Evolutionary conservation across 1,284 basidiomycete genomes (phyloP).

Genomic region (Phylloboletellus chloephorus): DNA sequence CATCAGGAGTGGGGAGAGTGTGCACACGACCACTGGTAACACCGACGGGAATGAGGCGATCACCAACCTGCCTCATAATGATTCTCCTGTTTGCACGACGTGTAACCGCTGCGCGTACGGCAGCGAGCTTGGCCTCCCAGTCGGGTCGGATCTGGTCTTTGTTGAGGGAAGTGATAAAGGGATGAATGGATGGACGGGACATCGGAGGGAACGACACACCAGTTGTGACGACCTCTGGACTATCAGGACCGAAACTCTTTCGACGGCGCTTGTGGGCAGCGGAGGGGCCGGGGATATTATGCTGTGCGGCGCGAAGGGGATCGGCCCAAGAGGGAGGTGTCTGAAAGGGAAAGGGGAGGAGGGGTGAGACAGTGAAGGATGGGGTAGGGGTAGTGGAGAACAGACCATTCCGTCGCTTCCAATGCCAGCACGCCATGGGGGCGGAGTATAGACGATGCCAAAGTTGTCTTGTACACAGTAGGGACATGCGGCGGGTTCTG

Average conservation of each 20-base stretch:
- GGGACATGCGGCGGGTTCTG: slow-evolving; percentile 92
- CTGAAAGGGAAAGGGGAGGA: slow-evolving; percentile 18
- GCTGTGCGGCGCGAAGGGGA: slow-evolving; percentile 40
- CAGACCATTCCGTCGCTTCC: slow-evolving; percentile 63
- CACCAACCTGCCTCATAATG: slow-evolving; percentile 98
- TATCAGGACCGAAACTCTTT: slow-evolving; percentile 72
- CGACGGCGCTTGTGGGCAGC: slow-evolving; percentile 66
- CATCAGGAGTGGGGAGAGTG: slow-evolving; percentile 52
- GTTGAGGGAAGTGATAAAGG: slow-evolving; percentile 10
- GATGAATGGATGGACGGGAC: slow-evolving; percentile 6
- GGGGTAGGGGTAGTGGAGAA: slow-evolving; percentile 13
- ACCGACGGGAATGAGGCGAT: slow-evolving; percentile 93
- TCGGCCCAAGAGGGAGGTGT: slow-evolving; percentile 45
- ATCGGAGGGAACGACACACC: slow-evolving; percentile 41
- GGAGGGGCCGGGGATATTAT: slow-evolving; percentile 30
- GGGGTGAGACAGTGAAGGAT: slow-evolving; percentile 6
- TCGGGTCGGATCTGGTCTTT: slow-evolving; percentile 90
- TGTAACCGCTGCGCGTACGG: slow-evolving; percentile 81
- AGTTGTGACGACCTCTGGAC: slow-evolving; percentile 85
- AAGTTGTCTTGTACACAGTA: slow-evolving; percentile 98
- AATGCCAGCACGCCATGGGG: slow-evolving; percentile 72
- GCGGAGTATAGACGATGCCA: slow-evolving; percentile 86
- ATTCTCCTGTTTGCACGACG: slow-evolving; percentile 92
- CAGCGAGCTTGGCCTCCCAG: slow-evolving; percentile 90
- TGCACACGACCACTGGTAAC: slow-evolving; percentile 81